Evolutionary conservation across 1,284 basidiomycete genomes (phyloP), one percentile per base, ranked within the genome.

Genomic region (Sanguinoderma infundibulare): DNA sequence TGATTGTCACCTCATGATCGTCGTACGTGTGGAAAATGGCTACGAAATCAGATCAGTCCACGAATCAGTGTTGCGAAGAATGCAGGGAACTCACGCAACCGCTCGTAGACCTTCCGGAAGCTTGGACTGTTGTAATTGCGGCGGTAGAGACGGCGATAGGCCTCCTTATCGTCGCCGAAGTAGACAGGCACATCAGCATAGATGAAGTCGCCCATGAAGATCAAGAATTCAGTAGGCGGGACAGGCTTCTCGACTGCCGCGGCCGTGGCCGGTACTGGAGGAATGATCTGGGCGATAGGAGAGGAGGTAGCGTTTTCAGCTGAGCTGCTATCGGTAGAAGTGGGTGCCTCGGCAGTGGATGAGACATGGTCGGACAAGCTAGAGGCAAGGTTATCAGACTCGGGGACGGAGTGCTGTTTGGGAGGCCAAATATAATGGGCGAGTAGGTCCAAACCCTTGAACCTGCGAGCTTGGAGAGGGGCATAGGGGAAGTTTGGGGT

Each of bases 101-200:
- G 77, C 69, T 90, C 87, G 68, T 89, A 89, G 5, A 92, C 75
- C 67, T 82, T 86, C 53, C 84, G 78, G 76, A 87, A 90, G 69
- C 87, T 87, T 6, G 81, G 75, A 66, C 85, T 87, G 32, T 84
- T 80, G 63, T 89, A 91, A 63, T 85, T 85, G 54, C 87, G 81
- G 32, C 90, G 77, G 69, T 92, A 92, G 17, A 89, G 77, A 42
- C 87, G 80, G 60, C 83, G 75, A 70, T 89, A 91, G 7, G 82
- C 79, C 55, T 87, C 81, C 58, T 76, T 73, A 60, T 80, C 74
- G 62, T 86, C 83, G 4, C 87, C 86, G 57, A 81, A 80, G 72
- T 86, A 88, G 14, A 79, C 63, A 3, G 91, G 91, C 1, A 92
- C 86, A 69, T 94, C 91, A 6, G 87, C 89, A 67, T 94, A 92